Conservation (phyloP, 2,329 filamentous ascomycete species). For the Aspergillus glaucus region DNA sequence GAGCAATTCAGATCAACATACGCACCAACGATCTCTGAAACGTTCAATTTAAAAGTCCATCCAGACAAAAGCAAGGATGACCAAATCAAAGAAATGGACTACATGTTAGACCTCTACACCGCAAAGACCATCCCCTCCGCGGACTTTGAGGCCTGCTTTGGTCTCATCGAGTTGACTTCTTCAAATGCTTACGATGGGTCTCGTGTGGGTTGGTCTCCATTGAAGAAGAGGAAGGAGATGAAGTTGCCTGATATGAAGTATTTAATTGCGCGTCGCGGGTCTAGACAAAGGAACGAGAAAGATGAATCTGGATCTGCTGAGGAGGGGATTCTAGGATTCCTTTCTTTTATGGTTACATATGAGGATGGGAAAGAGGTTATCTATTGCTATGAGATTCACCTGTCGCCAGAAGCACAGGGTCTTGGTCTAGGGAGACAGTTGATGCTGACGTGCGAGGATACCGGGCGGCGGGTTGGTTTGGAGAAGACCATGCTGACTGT, state of each 20-base stretch:
- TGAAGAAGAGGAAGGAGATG: slow-evolving; percentile 54
- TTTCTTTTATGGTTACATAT: slow-evolving; percentile 53
- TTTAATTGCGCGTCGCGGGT: slow-evolving; percentile 39
- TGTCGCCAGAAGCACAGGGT: slow-evolving; percentile 39
- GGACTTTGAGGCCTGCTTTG: slow-evolving; percentile 47
- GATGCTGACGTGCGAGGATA: slow-evolving; percentile 43
- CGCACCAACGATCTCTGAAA: slow-evolving; percentile 13
- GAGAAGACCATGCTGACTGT: slow-evolving; percentile 57
- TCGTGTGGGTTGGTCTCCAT: slow-evolving; percentile 48
- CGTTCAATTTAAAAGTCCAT: background rate
- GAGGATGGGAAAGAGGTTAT: slow-evolving; percentile 51
- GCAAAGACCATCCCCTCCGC: slow-evolving; percentile 29
- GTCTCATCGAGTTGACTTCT: slow-evolving; percentile 51
- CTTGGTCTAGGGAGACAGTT: slow-evolving; percentile 48
- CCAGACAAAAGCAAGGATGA: slow-evolving; percentile 1
- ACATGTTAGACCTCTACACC: slow-evolving; percentile 26
- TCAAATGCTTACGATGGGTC: slow-evolving; percentile 47
- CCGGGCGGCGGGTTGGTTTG: slow-evolving; percentile 43
- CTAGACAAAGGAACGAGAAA: background rate
- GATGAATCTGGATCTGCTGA: background rate
- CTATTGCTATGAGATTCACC: slow-evolving; percentile 61
- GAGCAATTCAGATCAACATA: slow-evolving; percentile 34
- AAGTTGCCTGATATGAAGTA: slow-evolving; percentile 53
- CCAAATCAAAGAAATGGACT: background rate
- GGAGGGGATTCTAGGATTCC: slow-evolving; percentile 34